Conservation (phyloP, 441 rosid genomes). For the Pelargonium fulgidum region DNA sequence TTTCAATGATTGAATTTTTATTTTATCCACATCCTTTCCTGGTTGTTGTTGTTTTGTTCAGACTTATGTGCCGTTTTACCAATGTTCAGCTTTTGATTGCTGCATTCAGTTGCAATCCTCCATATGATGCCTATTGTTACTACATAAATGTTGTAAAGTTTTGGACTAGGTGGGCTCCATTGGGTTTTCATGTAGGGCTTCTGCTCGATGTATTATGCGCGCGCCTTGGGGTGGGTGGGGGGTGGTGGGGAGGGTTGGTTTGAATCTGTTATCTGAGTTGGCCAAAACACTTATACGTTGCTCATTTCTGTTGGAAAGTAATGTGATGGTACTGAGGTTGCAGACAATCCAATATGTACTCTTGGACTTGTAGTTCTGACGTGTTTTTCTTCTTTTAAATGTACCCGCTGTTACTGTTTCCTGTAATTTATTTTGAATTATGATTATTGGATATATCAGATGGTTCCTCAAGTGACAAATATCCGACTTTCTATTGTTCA, state of each 20-base stretch:
- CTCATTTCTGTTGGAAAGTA: neutral
- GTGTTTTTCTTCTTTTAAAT: neutral
- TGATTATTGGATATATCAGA: conserved; percentile 28
- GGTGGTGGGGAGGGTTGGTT: too few relatives aligned
- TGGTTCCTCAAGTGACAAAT: conserved; percentile 26
- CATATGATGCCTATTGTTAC: neutral
- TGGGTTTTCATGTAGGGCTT: too few relatives aligned
- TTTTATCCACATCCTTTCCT: neutral
- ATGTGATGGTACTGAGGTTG: neutral
- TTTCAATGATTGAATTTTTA: neutral
- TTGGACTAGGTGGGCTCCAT: neutral
- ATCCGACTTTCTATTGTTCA: conserved; percentile 44
- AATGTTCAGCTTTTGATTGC: neutral
- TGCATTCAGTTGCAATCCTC: neutral
- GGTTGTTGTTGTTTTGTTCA: conserved; percentile 5
- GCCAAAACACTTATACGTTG: neutral
- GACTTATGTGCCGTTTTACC: neutral
- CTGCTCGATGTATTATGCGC: too few relatives aligned
- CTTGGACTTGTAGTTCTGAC: neutral
- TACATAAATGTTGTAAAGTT: too few relatives aligned
- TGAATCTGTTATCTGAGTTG: neutral
- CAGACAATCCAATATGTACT: neutral
- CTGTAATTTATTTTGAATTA: neutral
- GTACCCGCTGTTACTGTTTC: neutral
- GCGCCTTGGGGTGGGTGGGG: too few relatives aligned